These are phyloP conservation scores for Cytospora leucostoma DNA, from an alignment of 2,329 filamentous ascomycete genomes.

Conservation along the genomic window DNA sequence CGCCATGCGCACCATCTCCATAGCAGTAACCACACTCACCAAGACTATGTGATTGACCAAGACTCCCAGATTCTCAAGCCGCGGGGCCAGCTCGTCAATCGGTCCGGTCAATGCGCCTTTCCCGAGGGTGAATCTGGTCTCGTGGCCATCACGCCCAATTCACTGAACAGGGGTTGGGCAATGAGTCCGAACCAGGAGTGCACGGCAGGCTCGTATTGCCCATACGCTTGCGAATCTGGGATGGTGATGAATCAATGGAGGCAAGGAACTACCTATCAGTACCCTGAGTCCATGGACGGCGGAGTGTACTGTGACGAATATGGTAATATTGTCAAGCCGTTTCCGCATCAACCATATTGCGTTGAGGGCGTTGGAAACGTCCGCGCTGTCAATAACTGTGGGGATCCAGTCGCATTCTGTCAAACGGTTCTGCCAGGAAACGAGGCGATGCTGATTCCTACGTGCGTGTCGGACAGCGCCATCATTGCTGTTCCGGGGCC, in stretches of 20 bases:
- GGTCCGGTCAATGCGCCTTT: constrained; percentile 64
- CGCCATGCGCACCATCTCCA: constrained; percentile 37
- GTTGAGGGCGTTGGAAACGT: constrained; percentile 67
- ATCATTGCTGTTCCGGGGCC: constrained; percentile 70
- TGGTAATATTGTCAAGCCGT: constrained; percentile 69
- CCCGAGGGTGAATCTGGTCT: constrained; percentile 67
- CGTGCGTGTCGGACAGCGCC: constrained; percentile 58
- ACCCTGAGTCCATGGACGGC: constrained; percentile 74
- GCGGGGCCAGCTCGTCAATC: constrained; percentile 43
- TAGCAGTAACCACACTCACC: constrained; percentile 40
- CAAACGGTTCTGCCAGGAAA: constrained; percentile 79
- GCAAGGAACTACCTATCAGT: constrained; percentile 66
- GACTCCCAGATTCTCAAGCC: constrained; percentile 27
- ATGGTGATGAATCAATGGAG: constrained; percentile 82
- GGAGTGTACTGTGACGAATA: constrained; percentile 70
- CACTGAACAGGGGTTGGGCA: constrained; percentile 73
- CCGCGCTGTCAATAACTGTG: constrained; percentile 65
- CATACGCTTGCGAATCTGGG: constrained; percentile 74
- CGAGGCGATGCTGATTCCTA: constrained; percentile 81
- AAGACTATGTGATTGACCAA: constrained; percentile 25
- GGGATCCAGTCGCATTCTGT: constrained; percentile 67
- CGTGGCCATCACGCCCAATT: constrained; percentile 65
- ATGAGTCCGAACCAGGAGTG: constrained; percentile 76
- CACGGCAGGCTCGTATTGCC: constrained; percentile 68
- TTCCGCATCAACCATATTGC: constrained; percentile 68